phyloP scores from a whole-genome alignment of 345 rosid species.

The Brassica carinata region DNA sequence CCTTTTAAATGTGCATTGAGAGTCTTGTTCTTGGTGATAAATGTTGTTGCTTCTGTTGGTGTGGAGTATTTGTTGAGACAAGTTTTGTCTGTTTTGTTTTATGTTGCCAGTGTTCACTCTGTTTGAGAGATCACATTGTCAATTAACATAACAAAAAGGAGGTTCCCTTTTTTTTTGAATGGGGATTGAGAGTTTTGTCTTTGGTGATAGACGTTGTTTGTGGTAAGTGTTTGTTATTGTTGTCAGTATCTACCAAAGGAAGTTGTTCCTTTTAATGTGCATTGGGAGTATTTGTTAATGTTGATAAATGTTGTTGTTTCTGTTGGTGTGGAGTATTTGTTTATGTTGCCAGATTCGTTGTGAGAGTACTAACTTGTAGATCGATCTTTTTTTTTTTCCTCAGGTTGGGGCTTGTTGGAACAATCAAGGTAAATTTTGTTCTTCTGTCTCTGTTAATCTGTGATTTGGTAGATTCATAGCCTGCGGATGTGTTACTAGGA shows the following conservation, averaged over 20 bases:
- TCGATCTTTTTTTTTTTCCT: slow-evolving; percentile 13
- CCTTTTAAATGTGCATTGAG: background rate
- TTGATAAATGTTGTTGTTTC: background rate
- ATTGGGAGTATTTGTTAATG: background rate
- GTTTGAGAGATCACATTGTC: slow-evolving; percentile 18
- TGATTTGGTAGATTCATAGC: background rate
- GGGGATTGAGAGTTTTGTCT: no score
- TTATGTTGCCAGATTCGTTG: slow-evolving; percentile 1
- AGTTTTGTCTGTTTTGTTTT: background rate
- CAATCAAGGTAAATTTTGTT: slow-evolving; percentile 77
- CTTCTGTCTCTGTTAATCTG: background rate
- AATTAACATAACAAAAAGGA: background rate
- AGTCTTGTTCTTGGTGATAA: background rate
- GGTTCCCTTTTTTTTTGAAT: no score
- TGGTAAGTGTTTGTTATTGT: no score
- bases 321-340: background rate
- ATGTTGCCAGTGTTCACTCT: background rate
- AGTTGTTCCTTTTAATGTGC: slow-evolving; percentile 5
- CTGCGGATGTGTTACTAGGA: background rate
- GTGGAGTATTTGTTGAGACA: background rate
- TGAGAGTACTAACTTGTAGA: slow-evolving; percentile 29
- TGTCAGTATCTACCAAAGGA: no score
- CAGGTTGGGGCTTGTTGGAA: slow-evolving; percentile 98
- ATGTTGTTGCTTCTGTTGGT: background rate
- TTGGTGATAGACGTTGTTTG: no score